phyloP scores from a whole-genome alignment of 805 yeast species.

The Tetrapisispora iriomotensis region DNA sequence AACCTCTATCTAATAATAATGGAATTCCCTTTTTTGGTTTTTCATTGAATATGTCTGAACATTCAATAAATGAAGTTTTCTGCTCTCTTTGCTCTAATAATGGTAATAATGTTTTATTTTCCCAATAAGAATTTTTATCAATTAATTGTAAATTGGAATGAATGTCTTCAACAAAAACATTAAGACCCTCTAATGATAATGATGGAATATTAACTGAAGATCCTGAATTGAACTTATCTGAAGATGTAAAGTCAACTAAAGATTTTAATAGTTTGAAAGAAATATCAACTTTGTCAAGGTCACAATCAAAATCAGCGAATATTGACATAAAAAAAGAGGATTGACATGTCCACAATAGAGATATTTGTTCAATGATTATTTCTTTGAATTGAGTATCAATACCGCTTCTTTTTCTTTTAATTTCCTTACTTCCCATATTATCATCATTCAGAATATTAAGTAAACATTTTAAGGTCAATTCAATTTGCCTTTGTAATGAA shows the following conservation, averaged over 20 bases:
- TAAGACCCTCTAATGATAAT: conserved; percentile 78
- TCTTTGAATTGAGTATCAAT: conserved; percentile 42
- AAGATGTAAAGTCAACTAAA: conserved; percentile 68
- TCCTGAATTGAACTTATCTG: conserved; percentile 61
- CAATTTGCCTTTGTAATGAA: conserved; percentile 67
- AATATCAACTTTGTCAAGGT: conserved; percentile 74
- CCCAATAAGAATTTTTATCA: conserved; percentile 16
- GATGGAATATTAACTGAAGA: conserved; percentile 90
- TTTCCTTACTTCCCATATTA: conserved; percentile 5
- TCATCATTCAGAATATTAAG: conserved; percentile 39
- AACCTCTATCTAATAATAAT: conserved; percentile 52
- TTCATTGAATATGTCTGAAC: conserved; percentile 66
- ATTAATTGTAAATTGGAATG: conserved; percentile 34
- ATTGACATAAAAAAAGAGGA: conserved; percentile 68
- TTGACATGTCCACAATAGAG: conserved; percentile 71
- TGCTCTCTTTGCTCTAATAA: conserved; percentile 29
- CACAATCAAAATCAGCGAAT: conserved; percentile 83
- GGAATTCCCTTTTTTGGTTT: conserved; percentile 70
- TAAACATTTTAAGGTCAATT: conserved; percentile 52
- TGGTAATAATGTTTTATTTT: conserved; percentile 15
- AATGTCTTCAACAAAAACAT: conserved; percentile 58
- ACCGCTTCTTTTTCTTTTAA: background rate
- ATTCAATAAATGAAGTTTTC: conserved; percentile 68
- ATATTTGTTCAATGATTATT: conserved; percentile 70
- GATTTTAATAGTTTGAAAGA: conserved; percentile 57